Percentiles rank a stretch among this genome's conserved stretches.
These are phyloP conservation scores for Apophysomyces ossiformis DNA, from an alignment of 371 early-diverging fungal species.

Conservation along the genomic window DNA sequence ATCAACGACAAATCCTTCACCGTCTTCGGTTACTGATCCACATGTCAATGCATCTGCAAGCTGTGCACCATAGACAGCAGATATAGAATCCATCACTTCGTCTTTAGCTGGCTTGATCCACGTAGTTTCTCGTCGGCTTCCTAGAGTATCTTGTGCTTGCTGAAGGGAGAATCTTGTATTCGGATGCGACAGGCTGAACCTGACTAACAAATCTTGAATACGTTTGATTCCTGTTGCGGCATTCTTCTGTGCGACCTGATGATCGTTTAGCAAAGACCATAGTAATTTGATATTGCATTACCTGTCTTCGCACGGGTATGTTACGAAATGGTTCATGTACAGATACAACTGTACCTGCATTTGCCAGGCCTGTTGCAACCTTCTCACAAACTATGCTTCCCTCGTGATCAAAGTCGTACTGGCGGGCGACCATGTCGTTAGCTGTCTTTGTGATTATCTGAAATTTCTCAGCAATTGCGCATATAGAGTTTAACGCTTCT, in stretches of 20 bases:
- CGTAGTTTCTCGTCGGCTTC: constrained; percentile 12
- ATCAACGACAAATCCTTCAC: not conserved
- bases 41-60: constrained; percentile 26
- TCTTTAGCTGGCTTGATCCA: constrained; percentile 38
- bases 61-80: constrained; percentile 25
- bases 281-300: not conserved
- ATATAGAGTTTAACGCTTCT: constrained; percentile 64
- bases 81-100: constrained; percentile 21
- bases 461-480: constrained; percentile 36
- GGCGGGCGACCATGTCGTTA: constrained; percentile 33
- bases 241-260: constrained; percentile 29
- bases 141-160: constrained; percentile 22
- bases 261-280: not conserved
- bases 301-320: constrained; percentile 54
- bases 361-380: constrained; percentile 15
- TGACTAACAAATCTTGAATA: constrained; percentile 33
- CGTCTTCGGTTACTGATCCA: not conserved
- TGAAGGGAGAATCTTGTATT: constrained; percentile 36
- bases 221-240: constrained; percentile 17
- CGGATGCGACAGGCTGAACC: constrained; percentile 39
- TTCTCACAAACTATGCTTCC: constrained; percentile 31
- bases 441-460: constrained; percentile 41
- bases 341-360: constrained; percentile 40
- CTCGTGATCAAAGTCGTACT: constrained; percentile 35
- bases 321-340: constrained; percentile 44